These are phyloP conservation scores for Umbelopsis vinacea DNA, from an alignment of 192 early-diverging fungal genomes.

Conservation along the genomic window DNA sequence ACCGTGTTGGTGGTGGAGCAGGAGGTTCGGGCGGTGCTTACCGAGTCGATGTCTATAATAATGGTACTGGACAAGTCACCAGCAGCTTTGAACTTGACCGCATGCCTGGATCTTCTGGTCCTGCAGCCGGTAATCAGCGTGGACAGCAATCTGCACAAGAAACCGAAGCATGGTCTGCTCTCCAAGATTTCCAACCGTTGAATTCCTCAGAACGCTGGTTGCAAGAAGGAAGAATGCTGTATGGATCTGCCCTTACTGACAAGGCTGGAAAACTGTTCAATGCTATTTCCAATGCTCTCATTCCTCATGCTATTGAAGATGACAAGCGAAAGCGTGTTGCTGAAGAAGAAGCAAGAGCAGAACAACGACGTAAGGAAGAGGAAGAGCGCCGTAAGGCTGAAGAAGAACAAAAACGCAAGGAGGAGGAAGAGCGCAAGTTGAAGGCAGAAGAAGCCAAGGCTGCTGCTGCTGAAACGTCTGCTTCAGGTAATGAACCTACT, in stretches of 20 bases:
- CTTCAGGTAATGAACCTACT: background rate
- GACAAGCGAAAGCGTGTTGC: slow-evolving; percentile 54
- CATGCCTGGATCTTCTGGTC: background rate
- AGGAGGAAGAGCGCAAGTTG: slow-evolving; percentile 36
- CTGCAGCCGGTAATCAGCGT: slow-evolving; percentile 16
- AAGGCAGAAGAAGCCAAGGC: slow-evolving; percentile 52
- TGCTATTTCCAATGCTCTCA: slow-evolving; percentile 68
- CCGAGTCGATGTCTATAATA: slow-evolving; percentile 41
- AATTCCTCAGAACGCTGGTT: slow-evolving; percentile 82
- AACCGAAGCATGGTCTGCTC: slow-evolving; percentile 51
- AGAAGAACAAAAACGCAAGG: slow-evolving; percentile 45
- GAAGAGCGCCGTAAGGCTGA: slow-evolving; percentile 53
- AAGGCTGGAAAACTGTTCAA: slow-evolving; percentile 64
- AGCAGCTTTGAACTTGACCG: slow-evolving; percentile 20
- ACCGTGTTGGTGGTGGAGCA: slow-evolving; percentile 37
- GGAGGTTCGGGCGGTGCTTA: slow-evolving; percentile 31
- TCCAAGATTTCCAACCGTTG: slow-evolving; percentile 73
- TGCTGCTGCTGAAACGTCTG: slow-evolving; percentile 33
- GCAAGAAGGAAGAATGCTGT: slow-evolving; percentile 86
- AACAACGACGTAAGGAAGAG: slow-evolving; percentile 59
- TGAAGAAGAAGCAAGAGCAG: slow-evolving; percentile 57
- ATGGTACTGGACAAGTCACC: slow-evolving; percentile 15
- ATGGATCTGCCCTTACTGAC: slow-evolving; percentile 62
- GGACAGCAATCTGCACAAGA: slow-evolving; percentile 13
- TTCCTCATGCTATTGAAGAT: slow-evolving; percentile 80